Evolutionary conservation across 192 early-diverging fungal species (phyloP).

Genomic region (Dissophora ornata): DNA sequence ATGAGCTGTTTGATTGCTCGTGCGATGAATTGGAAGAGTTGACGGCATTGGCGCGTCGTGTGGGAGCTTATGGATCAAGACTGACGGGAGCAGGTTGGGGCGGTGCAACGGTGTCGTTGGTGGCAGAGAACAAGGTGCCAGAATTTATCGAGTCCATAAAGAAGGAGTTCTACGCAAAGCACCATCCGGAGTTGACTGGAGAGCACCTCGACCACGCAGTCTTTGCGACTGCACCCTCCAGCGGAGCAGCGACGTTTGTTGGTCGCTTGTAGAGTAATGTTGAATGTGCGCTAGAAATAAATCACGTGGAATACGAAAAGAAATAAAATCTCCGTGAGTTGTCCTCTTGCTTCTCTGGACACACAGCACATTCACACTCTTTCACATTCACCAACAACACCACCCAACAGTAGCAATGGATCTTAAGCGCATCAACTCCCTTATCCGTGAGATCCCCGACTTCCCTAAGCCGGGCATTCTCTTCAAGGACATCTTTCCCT

Average conservation of each 20-base stretch:
- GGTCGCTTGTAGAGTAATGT: conserved; percentile 23
- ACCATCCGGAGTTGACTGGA: conserved; percentile 60
- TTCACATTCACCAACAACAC: not conserved
- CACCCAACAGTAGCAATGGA: conserved; percentile 16
- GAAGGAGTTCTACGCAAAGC: conserved; percentile 72
- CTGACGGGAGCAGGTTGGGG: conserved; percentile 97
- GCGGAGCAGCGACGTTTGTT: conserved; percentile 60
- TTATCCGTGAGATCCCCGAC: conserved; percentile 54
- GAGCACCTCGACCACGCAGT: conserved; percentile 64
- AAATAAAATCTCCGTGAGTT: not conserved
- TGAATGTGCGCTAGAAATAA: not conserved
- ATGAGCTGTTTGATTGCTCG: conserved; percentile 84
- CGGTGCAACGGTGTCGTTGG: conserved; percentile 53
- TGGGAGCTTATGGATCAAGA: conserved; percentile 85
- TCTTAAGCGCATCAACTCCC: conserved; percentile 49
- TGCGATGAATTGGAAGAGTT: conserved; percentile 88
- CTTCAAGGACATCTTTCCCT: conserved; percentile 97
- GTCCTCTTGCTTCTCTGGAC: not conserved
- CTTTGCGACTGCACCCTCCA: conserved; percentile 63
- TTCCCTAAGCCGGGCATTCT: conserved; percentile 82
- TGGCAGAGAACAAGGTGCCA: conserved; percentile 64
- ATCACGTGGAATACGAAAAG: not conserved
- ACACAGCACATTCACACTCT: not conserved
- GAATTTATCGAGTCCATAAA: conserved; percentile 72
- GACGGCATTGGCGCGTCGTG: conserved; percentile 65